Base-by-base conservation (phyloP, 2,329 filamentous ascomycete genomes). In the Aspergillus fumigatiaffinis region DNA sequence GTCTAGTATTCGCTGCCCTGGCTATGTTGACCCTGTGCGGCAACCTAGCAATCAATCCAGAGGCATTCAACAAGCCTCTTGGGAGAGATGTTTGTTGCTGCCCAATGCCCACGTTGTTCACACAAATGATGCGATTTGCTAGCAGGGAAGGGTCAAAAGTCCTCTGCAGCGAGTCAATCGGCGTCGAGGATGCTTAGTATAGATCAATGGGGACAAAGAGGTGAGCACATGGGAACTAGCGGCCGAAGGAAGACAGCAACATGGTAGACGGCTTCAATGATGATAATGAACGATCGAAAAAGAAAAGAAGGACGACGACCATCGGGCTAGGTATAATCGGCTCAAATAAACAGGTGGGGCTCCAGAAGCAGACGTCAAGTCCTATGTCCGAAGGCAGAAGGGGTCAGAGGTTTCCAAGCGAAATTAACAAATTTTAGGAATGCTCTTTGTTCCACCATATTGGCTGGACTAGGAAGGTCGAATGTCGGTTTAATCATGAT, bases 321-420 rank as follows among this genome's bases (percentile, higher is more conserved):
- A 44, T 44, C 41, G 41, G 54, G 61, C 60, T 58, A 65, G 63
- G 62, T 69, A 67, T 70, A 63, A 64, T 64, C 60, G 54, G 63
- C 59, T 63, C 61, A 67, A 64, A 65, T 63, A 66, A 68, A 68
- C 63, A 57, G 63, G 71, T 70, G 71, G 71, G 71, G 68, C 66
- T 58, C 60, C 52, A 63, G 60, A 63, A 55, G 54, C 57, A 60
- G 51, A 47, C 52, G 42, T 54, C 51, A 58, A 41, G 54, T 56
- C 49, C 50, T 50, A 53, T 58, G 62, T 66, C 41, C 10, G 21
- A 23, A 21, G 41, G 17, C 41, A 44, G 41, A 44, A 44, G 21
- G n/a, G 41, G 41, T 44, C 41, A 44, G 9, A 44, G 41, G 41
- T 20, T 17, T 44, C 41, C n/a, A 21, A 44, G 41, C n/a, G 4